Percentiles rank a stretch among this genome's conserved stretches.
phyloP scores from a whole-genome alignment of 2,329 filamentous ascomycete genomes.

The Cadophora gregata region DNA sequence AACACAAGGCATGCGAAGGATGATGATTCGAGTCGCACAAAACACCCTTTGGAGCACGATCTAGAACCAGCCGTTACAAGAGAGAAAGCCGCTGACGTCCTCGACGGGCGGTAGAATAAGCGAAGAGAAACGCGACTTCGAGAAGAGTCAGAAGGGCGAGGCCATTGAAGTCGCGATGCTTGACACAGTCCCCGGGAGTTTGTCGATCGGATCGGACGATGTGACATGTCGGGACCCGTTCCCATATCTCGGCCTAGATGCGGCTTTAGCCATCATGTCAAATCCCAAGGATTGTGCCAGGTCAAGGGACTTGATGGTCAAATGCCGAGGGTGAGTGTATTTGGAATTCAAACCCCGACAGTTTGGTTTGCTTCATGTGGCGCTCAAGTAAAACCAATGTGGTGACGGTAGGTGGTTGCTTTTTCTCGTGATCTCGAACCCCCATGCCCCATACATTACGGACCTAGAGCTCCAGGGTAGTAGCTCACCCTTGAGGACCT shows the following conservation, averaged over 20 bases:
- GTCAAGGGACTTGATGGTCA: background rate
- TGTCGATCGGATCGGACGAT: background rate
- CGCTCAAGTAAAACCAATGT: background rate
- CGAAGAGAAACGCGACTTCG: background rate
- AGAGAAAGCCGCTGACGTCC: constrained; percentile 1
- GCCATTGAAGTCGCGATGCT: background rate
- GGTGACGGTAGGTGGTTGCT: constrained; percentile 4
- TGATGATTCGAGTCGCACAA: constrained; percentile 1
- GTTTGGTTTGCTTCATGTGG: background rate
- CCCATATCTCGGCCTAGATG: background rate
- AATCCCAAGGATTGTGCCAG: background rate
- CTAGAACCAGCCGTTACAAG: background rate
- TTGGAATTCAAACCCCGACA: constrained; percentile 15
- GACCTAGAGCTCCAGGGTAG: background rate
- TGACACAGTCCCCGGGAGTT: background rate
- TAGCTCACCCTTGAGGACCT: background rate
- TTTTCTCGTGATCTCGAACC: constrained; percentile 14
- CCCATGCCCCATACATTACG: background rate
- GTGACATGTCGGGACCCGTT: background rate
- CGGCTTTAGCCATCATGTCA: background rate
- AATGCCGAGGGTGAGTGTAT: background rate
- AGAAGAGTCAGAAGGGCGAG: background rate
- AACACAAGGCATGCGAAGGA: background rate
- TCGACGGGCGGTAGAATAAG: background rate
- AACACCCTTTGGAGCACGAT: background rate